These are phyloP conservation scores for Thalassiosira oceanica DNA, from an alignment of 352 stramenopile species.

Conservation along the genomic window DNA sequence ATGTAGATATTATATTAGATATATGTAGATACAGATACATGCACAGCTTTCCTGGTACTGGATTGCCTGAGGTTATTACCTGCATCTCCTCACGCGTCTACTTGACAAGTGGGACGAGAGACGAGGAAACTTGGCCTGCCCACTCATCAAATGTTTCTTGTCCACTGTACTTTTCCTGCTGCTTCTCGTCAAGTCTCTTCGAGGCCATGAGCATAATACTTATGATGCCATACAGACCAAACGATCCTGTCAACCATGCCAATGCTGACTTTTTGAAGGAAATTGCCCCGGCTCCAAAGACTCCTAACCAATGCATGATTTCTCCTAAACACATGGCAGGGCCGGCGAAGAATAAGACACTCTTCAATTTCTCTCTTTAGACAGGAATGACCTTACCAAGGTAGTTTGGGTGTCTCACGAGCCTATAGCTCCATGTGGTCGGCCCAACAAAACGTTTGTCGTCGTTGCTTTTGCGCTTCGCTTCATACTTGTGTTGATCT, in stretches of 20 bases:
- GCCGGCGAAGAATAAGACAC: too few relatives aligned
- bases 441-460: conserved; percentile 34
- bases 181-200: conserved; percentile 53
- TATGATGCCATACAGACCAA: conserved; percentile 62
- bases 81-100: background rate
- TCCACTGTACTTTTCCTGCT: conserved; percentile 55
- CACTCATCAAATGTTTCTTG: conserved; percentile 46
- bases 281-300: conserved; percentile 46
- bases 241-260: conserved; percentile 33
- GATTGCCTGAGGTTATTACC: too few relatives aligned
- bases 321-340: too few relatives aligned
- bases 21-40: too few relatives aligned
- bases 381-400: too few relatives aligned
- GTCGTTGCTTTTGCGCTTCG: conserved; percentile 24
- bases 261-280: conserved; percentile 54
- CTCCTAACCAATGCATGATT: conserved; percentile 86
- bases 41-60: too few relatives aligned
- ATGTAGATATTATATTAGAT: too few relatives aligned
- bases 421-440: conserved; percentile 36
- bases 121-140: conserved; percentile 31
- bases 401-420: conserved; percentile 91
- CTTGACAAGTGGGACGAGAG: conserved; percentile 34
- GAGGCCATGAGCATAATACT: conserved; percentile 57
- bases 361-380: too few relatives aligned
- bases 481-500: conserved; percentile 44